Evolutionary conservation across 2,329 filamentous ascomycete species (phyloP), one percentile per base, ranked within the genome.

Genomic region (Penicillium sp.): DNA sequence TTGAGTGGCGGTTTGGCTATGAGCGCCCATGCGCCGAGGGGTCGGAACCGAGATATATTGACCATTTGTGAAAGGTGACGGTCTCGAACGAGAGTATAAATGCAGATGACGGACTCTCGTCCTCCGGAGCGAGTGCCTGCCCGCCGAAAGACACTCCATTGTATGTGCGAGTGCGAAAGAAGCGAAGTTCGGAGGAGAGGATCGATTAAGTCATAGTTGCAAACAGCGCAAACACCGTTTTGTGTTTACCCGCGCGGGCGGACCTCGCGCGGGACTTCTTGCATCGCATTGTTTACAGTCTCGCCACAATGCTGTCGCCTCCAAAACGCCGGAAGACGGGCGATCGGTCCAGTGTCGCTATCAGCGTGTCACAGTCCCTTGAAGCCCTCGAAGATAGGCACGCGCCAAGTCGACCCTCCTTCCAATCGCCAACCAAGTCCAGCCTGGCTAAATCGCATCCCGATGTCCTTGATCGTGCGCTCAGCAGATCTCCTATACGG

Each of bases 311-410:
- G 62, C 76, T 79, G 51, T 84, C 85, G 23, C 82, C 85, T 43
- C 77, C 83, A 5, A 89, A 90, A 71, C 79, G 85, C 67, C 82
- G 85, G 66, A 86, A 85, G 67, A 85, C 79, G 19, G 87, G 85
- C 56, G 82, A 84, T 16, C 79, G 77, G 19, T 78, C 76, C 21
- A 77, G 77, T 7, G 66, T 79, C 45, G 66, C 76, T 19, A 67
- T 78, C 60, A 69, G 69, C 66, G 72, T 72, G 62, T 74, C 74
- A 31, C 75, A 74, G 53, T 76, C 56, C 19, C 48, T 52, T 24
- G 61, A 39, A 46, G 46, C 54, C 31, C 57, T 61, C 62, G 57
- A 60, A 43, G 59, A 59, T 51, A 56, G 65, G 26, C 64, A 71
- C 16, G 68, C 71, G 34, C 60, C 68, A 7, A 63, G 67, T 43